Evolutionary conservation across 2,329 filamentous ascomycete species (phyloP).

Genomic region (Cucurbitaria berberidis): DNA sequence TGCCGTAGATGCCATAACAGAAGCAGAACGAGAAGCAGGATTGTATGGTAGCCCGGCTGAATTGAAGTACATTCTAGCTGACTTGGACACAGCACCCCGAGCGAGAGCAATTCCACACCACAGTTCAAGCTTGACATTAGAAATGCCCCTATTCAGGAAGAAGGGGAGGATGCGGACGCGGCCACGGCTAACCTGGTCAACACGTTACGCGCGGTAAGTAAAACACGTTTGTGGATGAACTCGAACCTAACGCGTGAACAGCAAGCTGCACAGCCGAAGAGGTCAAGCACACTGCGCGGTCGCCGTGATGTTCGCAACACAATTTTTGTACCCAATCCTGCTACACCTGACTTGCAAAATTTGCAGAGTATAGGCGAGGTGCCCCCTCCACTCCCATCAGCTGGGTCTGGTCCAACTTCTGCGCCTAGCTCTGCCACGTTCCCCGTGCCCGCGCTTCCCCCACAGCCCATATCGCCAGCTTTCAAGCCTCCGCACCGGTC

Average conservation of each 20-base stretch:
- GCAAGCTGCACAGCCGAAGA: conserved; percentile 61
- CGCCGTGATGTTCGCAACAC: conserved; percentile 92
- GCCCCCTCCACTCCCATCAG: conserved; percentile 35
- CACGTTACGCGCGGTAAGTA: conserved; percentile 65
- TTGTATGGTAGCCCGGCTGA: conserved; percentile 28
- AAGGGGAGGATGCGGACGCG: conserved; percentile 74
- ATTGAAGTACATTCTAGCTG: background rate
- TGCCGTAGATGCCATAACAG: conserved; percentile 66
- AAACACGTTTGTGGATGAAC: background rate
- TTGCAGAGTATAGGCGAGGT: conserved; percentile 46
- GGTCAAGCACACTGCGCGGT: conserved; percentile 77
- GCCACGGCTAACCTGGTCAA: conserved; percentile 78
- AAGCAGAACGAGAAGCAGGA: conserved; percentile 70
- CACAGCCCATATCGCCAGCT: conserved; percentile 44
- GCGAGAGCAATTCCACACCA: conserved; percentile 46
- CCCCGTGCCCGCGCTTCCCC: conserved; percentile 31
- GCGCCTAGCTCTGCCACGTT: conserved; percentile 22
- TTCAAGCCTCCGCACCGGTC: conserved; percentile 45
- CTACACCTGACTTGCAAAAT: conserved; percentile 47
- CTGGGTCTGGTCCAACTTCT: conserved; percentile 19
- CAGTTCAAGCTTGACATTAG: conserved; percentile 81
- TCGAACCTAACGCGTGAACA: conserved; percentile 45
- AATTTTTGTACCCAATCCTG: conserved; percentile 71
- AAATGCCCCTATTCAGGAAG: conserved; percentile 77
- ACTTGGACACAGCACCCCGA: conserved; percentile 21